A percentile compares a stretch with the other conserved stretches of the same genome.
These are phyloP conservation scores for Akebia trifoliata DNA, from an alignment of 164 flowering plant genomes.

Conservation along the genomic window DNA sequence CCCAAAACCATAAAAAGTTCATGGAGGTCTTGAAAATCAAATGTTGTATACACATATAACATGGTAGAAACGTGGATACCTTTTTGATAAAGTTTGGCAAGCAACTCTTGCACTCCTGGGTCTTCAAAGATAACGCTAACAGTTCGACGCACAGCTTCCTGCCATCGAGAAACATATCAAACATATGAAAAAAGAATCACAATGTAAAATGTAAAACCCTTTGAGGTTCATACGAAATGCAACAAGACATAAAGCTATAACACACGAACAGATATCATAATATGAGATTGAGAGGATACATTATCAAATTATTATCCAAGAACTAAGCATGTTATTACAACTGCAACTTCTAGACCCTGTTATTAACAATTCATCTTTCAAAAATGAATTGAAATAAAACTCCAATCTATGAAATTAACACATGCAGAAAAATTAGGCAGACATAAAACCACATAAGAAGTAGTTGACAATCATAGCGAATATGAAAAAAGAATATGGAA, in stretches of 20 bases:
- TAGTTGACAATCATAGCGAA: neutral
- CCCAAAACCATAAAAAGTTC: neutral
- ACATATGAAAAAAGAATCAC: neutral
- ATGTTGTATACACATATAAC: neutral
- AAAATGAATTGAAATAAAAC: no score
- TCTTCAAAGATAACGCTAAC: constrained; percentile 94
- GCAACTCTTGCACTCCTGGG: constrained; percentile 91
- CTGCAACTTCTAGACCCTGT: no score
- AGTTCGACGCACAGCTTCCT: constrained; percentile 95
- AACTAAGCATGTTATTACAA: no score
- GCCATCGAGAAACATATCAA: constrained; percentile 18
- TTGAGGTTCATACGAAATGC: neutral
- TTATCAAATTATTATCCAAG: no score
- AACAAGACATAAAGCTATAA: neutral
- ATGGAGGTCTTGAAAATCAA: neutral
- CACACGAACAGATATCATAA: neutral
- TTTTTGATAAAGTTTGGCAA: constrained; percentile 88
- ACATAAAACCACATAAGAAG: neutral
- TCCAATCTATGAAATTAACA: no score
- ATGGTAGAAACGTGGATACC: constrained; percentile 32
- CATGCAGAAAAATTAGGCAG: no score
- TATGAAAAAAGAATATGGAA: neutral
- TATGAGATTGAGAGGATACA: neutral
- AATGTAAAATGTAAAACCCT: neutral
- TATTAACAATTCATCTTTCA: no score